Conservation (phyloP, 306 rosid species). For the Vicia faba region DNA sequence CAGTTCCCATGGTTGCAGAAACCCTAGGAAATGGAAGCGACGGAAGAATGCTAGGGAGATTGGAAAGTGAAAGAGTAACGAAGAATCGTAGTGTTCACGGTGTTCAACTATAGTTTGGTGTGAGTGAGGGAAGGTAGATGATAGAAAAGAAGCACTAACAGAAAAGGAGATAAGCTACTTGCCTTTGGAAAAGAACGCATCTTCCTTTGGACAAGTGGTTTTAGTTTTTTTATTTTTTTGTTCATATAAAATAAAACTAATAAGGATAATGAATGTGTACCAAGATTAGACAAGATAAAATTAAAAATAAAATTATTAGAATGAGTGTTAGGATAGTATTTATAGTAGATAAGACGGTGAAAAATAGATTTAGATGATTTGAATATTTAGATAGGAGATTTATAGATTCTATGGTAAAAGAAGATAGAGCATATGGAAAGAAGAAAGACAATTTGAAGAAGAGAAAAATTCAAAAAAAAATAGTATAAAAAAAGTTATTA, state of each 20-base stretch:
- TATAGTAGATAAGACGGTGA: too few relatives aligned
- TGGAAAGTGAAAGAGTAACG: background rate
- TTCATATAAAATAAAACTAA: background rate
- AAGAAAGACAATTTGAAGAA: too few relatives aligned
- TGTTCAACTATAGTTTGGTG: slow-evolving; percentile 21
- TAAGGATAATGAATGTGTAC: too few relatives aligned
- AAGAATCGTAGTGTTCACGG: slow-evolving; percentile 23
- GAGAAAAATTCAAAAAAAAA: too few relatives aligned
- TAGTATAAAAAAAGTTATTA: too few relatives aligned
- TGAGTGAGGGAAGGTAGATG: slow-evolving; percentile 4
- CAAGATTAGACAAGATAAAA: too few relatives aligned
- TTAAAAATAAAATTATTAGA: too few relatives aligned
- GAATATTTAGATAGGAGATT: too few relatives aligned
- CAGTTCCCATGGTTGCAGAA: slow-evolving; percentile 62
- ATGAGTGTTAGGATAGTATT: too few relatives aligned
- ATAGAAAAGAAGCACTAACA: background rate
- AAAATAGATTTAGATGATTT: too few relatives aligned
- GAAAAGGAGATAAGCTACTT: slow-evolving; percentile 19
- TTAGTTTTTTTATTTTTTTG: background rate
- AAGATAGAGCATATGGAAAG: too few relatives aligned
- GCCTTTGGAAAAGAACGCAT: background rate
- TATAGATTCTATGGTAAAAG: too few relatives aligned
- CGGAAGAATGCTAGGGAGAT: slow-evolving; percentile 16
- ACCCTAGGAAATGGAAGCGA: slow-evolving; percentile 34
- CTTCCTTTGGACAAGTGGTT: slow-evolving; percentile 4